Evolutionary conservation across 163 green algal species (phyloP), one percentile per base, ranked within the genome.

Genomic region (Chlamydomonas reinhardtii): DNA sequence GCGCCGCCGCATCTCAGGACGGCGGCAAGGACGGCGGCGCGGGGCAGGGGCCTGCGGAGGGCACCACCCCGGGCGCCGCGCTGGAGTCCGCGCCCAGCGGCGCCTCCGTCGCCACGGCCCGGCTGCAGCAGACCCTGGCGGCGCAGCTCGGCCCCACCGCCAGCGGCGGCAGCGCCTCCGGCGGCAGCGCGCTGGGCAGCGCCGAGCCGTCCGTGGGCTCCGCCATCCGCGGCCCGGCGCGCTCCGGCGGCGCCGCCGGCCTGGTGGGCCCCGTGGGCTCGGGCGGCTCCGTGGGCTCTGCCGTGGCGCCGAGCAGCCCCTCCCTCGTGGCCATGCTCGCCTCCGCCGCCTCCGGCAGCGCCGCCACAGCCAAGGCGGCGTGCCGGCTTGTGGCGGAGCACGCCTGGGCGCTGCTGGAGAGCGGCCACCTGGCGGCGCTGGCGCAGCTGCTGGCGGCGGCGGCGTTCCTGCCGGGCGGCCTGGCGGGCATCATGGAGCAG

Each of bases 361-460:
- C 37, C 15, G 82, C 81, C 3, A 84, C 89, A 27, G 85, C 88
- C 19, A 76, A 64, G n/a, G 64, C 83, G 17, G 90, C 90, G 17
- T 91, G 88, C 66, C 31, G 34, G 52, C 65, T 91, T 52, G 86
- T 94, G 37, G 88, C 90, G 29, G 91, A 92, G 59, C 85, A 92
- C 54, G 91, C 71, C 6, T 94, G 91, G 91, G n/a, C 29, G 39
- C 82, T 93, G 79, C 88, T 94, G 82, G 80, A 84, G n/a, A 34
- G 34, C 0, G 89, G 89, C 11, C 82, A 86, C 61, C 86, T 92
- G 31, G 71, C 59, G 35, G 70, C 71, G 24, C 86, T 92, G 43
- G 82, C 65, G 17, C 76, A 88, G 62, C 86, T 92, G 77, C 27
- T 54, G 39, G 15, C 72, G 9, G 71, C 82, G 11, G 61, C 61